Base-by-base conservation (phyloP, 352 stramenopile species). In the Globisporangium paddicum region DNA sequence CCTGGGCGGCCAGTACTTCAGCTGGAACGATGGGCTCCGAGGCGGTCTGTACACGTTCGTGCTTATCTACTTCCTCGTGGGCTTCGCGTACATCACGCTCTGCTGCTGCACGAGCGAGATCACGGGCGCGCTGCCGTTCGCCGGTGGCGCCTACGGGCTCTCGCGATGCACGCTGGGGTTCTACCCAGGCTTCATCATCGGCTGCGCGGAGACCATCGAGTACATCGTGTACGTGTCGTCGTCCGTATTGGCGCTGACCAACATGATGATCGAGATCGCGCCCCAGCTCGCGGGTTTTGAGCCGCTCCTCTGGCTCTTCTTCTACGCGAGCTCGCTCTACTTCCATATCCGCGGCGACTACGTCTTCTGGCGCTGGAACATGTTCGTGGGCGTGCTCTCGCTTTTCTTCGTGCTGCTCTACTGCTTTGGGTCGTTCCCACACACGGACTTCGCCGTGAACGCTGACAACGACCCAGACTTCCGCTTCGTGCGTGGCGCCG, bases 1-100 rank as follows among this genome's bases (percentile, higher is more conserved):
- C 5, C 60, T 78, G 8, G 68, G 67, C 32, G 67, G 70, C 0
- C 70, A 78, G 56, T 73, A 71, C 62, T 72, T 75, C 32, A 64
- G 57, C 53, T 77, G 70, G 64, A 77, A 77, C 49, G 49, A 40
- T 5, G 70, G 70, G 2, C 62, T 77, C n/a, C 34, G 26, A 0
- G 61, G 52, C 2, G 70, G 67, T 3, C 41, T 72, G 32, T 63
- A 61, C 48, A 61, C 58, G 13, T 74, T 68, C 48, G 19, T 70
- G 19, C 37, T 71, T 18, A 45, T 46, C 21, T 66, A 68, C 21
- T 42, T 68, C 26, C 30, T 78, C 47, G 58, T 73, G 7, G 60
- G 48, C 5, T 32, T 55, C 1, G 67, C 64, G 9, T 78, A 75
- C 57, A 56, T 73, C n/a, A 46, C 49, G 35, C 54, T 78, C 16